Evolutionary conservation across 495 filamentous ascomycete genomes (phyloP), one percentile per base, ranked within the genome.

Genomic region (Penicillium parvum): DNA sequence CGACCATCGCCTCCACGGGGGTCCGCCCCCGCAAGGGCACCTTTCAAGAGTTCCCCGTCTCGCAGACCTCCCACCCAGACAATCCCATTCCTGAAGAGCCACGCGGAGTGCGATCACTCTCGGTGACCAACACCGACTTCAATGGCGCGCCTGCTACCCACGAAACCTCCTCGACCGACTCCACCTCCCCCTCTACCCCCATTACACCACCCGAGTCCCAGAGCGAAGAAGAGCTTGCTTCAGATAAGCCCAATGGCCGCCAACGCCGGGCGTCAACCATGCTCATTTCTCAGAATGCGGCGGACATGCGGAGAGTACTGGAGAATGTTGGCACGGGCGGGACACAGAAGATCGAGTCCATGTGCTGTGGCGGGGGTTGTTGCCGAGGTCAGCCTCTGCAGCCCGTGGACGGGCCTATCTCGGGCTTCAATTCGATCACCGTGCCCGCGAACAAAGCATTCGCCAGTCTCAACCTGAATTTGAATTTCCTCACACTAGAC

Each of bases 301-400:
- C 80, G 16, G 86, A 91, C 53, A 83, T 94, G 45, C 75, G 79
- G 53, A 71, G 83, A 45, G 76, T 95, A 27, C 43, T 72, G 48
- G 55, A 66, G 50, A 61, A 64, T 57, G 62, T 71, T n/a, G 61
- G 73, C 35, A 50, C 47, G 23, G 52, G 56, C 37, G 69, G 65
- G 11, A 74, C 71, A 11, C 72, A 74, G 35, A 84, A 71, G 70
- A 64, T 72, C 53, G 76, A 68, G 67, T 84, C 69, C 16, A 55
- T 75, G 37, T 98, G 94, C 71, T 98, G 92, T 60, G 92, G 92
- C 22, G 90, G 91, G 37, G 90, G 91, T 29, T 96, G 94, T 68
- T 96, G 90, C 61, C 76, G 88, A 54, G 73, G 81, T 38, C 69
- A 83, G 36, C 74, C 76, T 23, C 58, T 81, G 51, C 73, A 73